Conservation (phyloP, 1,284 basidiomycete genomes). For the Cryptococcus maquisensis region DNA sequence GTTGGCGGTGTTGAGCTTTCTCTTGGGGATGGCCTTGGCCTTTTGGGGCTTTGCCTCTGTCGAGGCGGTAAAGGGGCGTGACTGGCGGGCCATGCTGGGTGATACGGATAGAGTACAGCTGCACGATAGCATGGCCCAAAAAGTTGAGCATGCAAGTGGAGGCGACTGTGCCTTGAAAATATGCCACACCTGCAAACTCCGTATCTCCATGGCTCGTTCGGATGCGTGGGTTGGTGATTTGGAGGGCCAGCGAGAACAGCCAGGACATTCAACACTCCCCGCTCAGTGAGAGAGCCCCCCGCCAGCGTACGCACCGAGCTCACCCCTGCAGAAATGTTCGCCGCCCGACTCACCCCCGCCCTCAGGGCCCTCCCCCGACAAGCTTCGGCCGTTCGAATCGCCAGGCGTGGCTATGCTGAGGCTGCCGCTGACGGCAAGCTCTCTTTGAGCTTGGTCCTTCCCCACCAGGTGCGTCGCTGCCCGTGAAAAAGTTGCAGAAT, state of each 20-base stretch:
- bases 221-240: not conserved
- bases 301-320: not conserved
- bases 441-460: conserved; percentile 84
- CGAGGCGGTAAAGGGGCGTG: conserved; percentile 24
- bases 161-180: not conserved
- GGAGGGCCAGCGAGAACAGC: not conserved
- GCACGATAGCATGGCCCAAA: conserved; percentile 4
- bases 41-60: conserved; percentile 5
- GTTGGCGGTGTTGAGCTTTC: conserved; percentile 21
- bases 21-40: conserved; percentile 7
- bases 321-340: conserved; percentile 30
- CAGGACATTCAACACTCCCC: not conserved
- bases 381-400: conserved; percentile 40
- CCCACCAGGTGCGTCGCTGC: conserved; percentile 71
- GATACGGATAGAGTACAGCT: not conserved
- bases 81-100: conserved; percentile 13
- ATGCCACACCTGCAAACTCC: not conserved
- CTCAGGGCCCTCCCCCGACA: conserved; percentile 43
- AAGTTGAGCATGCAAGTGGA: conserved; percentile 12
- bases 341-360: conserved; percentile 40
- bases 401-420: conserved; percentile 82
- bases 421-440: conserved; percentile 64
- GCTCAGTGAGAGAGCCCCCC: not conserved
- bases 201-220: too few species aligned
- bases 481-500: not conserved